Base-by-base conservation (phyloP, 192 early-diverging fungal species). In the Neocallimastix lanati region DNA sequence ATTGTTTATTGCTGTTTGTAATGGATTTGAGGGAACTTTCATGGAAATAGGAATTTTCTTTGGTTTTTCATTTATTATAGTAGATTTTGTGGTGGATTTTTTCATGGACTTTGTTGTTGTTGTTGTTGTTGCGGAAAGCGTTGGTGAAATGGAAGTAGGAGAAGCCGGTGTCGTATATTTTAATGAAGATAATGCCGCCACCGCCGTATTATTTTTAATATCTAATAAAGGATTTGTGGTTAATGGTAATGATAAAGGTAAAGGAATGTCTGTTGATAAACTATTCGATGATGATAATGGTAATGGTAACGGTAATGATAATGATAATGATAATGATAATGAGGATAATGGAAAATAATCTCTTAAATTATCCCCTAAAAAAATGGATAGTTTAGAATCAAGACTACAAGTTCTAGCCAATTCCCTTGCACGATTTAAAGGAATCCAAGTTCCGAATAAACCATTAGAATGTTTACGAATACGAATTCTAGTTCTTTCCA, bases 381-480 rank as follows among this genome's bases (percentile, higher is more conserved):
- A 96, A 21, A 87, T 88, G 0, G 88, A 92, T 12, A 95, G 82
- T 50, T 89, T 87, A 78, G 91, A 86, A 76, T 95, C 90, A 13
- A 97, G 83, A 29, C 93, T 93, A 81, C 93, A 93, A 0, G 91
- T 95, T 2, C 93, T 86, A 0, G 95, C 93, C 76, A 98, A 86
- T 12, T 93, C 93, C 29, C 92, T 89, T 12, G 94, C 96, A 11
- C 96, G 90, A 2, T 87, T 85, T 28, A 98, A 87, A 13, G 96
- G 96, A 77, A 98, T 94, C 96, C 96, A 98, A 11, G 95, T 96
- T 29, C 96, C 96, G 77, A 89, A 91, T 29, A 96, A 85, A 80
- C 88, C 85, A 30, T 90, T 91, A 28, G 89, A 86, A 58, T 88
- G 88, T 80, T 92, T 88, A 16, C 92, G 90, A 82, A 91, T 88